Evolutionary conservation across 495 filamentous ascomycete genomes (phyloP).

Genomic region (Neurospora discreta): DNA sequence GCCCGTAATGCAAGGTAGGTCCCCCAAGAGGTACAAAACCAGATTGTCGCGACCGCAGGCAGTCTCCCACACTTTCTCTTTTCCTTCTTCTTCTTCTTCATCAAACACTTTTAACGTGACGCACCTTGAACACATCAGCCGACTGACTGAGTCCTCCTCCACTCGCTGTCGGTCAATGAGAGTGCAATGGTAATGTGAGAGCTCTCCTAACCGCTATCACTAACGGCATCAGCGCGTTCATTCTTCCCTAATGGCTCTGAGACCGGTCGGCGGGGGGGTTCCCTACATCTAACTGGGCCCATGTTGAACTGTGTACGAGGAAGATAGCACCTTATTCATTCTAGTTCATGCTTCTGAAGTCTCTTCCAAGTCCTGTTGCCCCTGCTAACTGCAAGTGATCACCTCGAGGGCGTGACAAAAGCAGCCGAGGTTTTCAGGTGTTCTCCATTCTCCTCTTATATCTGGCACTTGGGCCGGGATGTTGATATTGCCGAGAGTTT

Average conservation of each 20-base stretch:
- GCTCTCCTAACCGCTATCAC: background rate
- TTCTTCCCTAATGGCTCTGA: background rate
- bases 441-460: background rate
- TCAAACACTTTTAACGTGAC: conserved; percentile 26
- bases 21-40: background rate
- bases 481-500: background rate
- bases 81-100: conserved; percentile 11
- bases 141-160: conserved; percentile 21
- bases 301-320: background rate
- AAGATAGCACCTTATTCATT: too few relatives aligned
- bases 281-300: background rate
- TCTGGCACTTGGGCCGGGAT: background rate
- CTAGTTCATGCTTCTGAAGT: too few relatives aligned
- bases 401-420: background rate
- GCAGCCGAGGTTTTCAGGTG: too few relatives aligned
- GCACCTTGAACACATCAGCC: conserved; percentile 41
- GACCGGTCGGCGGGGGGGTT: background rate
- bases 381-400: background rate
- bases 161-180: conserved; percentile 42
- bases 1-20: background rate
- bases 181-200: conserved; percentile 29
- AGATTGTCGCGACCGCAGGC: background rate
- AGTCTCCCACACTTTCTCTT: conserved; percentile 3
- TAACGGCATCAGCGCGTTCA: background rate
- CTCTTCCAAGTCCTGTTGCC: too few relatives aligned